Conservation (phyloP, 2,329 filamentous ascomycete species). For the Sclerotinia nivalis region DNA sequence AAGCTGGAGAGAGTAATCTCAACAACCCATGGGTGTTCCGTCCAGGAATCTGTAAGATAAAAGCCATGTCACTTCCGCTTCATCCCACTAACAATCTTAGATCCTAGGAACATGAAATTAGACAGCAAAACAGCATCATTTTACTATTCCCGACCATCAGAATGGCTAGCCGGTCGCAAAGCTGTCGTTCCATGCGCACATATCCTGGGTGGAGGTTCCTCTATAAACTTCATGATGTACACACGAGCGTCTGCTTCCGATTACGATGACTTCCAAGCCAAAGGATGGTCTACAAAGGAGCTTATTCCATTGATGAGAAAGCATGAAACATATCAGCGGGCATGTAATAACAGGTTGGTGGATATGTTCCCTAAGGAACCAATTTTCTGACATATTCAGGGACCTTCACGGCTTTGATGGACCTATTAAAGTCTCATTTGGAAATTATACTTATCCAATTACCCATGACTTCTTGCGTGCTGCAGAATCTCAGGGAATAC, state of each 20-base stretch:
- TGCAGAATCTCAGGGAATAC: conserved; percentile 72
- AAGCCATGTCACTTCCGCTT: conserved; percentile 46
- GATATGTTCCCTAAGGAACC: not conserved
- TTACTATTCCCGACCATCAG: conserved; percentile 62
- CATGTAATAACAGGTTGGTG: conserved; percentile 57
- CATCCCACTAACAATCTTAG: conserved; percentile 30
- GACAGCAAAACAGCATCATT: conserved; percentile 63
- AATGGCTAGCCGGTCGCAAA: conserved; percentile 62
- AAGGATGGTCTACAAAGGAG: conserved; percentile 55
- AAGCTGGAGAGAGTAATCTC: conserved; percentile 55
- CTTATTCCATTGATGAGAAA: conserved; percentile 57
- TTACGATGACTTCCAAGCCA: conserved; percentile 55
- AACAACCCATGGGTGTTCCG: conserved; percentile 52
- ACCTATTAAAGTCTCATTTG: conserved; percentile 68
- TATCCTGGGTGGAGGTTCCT: conserved; percentile 63
- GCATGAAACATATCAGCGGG: conserved; percentile 55
- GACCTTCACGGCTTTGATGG: conserved; percentile 76
- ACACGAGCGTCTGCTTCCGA: conserved; percentile 49
- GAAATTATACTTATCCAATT: conserved; percentile 66
- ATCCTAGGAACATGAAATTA: conserved; percentile 40
- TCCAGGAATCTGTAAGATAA: conserved; percentile 53
- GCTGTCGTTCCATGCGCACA: conserved; percentile 48
- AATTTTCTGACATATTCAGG: conserved; percentile 39
- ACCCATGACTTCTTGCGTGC: conserved; percentile 79
- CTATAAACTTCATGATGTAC: conserved; percentile 61